Evolutionary conservation across 129 eudicot genomes (phyloP), one percentile per base, ranked within the genome.

Genomic region (Smallanthus sonchifolius): DNA sequence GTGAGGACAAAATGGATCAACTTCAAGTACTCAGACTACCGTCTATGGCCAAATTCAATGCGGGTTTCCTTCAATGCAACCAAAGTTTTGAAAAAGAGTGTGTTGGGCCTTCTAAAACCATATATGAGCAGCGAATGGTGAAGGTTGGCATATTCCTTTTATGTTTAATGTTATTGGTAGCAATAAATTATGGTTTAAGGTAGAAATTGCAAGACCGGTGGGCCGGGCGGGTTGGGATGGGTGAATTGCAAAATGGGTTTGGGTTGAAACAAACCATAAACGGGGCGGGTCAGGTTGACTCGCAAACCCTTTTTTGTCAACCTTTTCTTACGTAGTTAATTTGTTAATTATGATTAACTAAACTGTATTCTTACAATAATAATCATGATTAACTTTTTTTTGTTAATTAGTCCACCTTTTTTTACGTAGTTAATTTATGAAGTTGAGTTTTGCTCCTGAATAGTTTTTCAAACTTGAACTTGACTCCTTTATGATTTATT

Each of bases 1-100:
- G 97, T 17, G 99, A 94, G 82, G 99, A 94, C 78, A 86, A 83
- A 86, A 94, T 94, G 99, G 97, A 94, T 66, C 93, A 88, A 42
- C 96, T 94, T 82, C 99, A 94, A 86, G 89, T 85, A 60, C 99
- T 94, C 49, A 83, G 93, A 79, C 90, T 94, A 44, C 99, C 99
- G 1, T 94, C 99, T 20, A 94, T 94, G 99, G 99, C 97, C 35
- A 94, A 94, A 77, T 94, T 94, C 45, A 91, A 91, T 63, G 96
- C 92, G 0, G 99, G 97, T 1, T 94, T 91, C 70, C 93, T 85
- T 57, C 91, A 77, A 10, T 94, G 99, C 90, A 94, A 91, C 78
- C 90, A 84, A 73, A 94, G 96, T 68, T 94, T 94, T 83, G 95
- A 85, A 68, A 66, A 40, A 39, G 86, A 82, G 68, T 94, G 99